Percentiles rank a stretch among this genome's conserved stretches.
Conservation (phyloP, 352 stramenopile genomes). For the Phytopythium litorale region DNA sequence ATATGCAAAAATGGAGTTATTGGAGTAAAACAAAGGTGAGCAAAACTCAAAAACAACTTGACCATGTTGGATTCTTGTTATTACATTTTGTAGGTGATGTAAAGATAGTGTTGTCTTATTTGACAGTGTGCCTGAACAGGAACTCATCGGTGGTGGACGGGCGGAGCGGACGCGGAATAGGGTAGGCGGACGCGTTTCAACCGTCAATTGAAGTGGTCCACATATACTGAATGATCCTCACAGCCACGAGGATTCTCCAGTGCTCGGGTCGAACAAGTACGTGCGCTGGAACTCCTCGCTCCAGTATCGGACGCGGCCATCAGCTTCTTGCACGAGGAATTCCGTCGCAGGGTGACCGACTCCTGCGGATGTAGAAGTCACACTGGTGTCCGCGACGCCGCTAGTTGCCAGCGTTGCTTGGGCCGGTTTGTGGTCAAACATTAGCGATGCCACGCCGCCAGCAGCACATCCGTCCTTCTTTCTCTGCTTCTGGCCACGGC, state of each 20-base stretch:
- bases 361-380: background rate
- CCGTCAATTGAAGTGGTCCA: conserved; percentile 14
- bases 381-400: background rate
- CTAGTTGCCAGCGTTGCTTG: background rate
- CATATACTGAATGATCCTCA: conserved; percentile 16
- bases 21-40: too few species aligned
- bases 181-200: background rate
- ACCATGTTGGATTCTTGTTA: too few species aligned
- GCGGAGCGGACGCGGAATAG: background rate
- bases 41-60: too few species aligned
- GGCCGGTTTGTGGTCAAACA: background rate
- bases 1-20: too few species aligned
- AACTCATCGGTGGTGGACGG: background rate
- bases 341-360: background rate
- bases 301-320: conserved; percentile 40
- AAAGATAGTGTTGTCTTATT: too few species aligned
- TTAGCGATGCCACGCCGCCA: background rate
- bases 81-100: too few species aligned
- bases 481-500: conserved; percentile 21
- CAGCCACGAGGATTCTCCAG: conserved; percentile 41
- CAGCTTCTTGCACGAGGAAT: background rate
- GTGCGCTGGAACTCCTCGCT: conserved; percentile 54
- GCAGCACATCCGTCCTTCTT: background rate
- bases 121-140: too few species aligned
- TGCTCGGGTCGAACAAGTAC: conserved; percentile 45